Base-by-base conservation (phyloP, 2,329 filamentous ascomycete species). In the Mycogone perniciosa region DNA sequence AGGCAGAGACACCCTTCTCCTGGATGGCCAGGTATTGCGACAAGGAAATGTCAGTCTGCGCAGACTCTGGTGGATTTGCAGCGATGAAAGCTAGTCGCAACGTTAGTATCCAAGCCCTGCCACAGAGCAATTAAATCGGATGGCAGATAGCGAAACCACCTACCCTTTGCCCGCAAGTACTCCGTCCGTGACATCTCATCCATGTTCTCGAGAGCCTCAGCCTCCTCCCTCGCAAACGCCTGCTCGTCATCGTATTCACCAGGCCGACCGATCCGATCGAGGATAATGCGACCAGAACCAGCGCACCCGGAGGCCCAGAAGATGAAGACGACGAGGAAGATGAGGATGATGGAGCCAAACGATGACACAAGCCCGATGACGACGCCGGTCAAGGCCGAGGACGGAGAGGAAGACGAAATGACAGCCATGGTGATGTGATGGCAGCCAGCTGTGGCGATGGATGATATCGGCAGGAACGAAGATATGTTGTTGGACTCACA, bases 181-280 rank as follows among this genome's bases (percentile, higher is more conserved):
- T 99, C 93, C 37, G 85, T 85, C 66, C 89, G 77, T 64, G 91
- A 82, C 71, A 96, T 77, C 61, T 97, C 93, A 66, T 96, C 91
- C 93, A 99, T 99, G 52, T 81, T 80, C 74, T 95, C 92, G 67
- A 99, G 73, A 52, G 93, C 93, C 69, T 96, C 90, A 34, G 89
- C 90, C 80, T 99, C 93, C 68, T 97, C 93, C 64, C 88, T 84
- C 57, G 85, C 79, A 73, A 96, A 96, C 8, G 89, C 88, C 72
- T 97, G 92, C 69, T 97, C 93, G 71, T 99, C 93, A 67, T 99
- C 93, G 68, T 90, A 99, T 71, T 97, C 93, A 61, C 93, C 93
- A 1, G 93, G 93, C 54, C 92, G 80, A 42, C 90, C 90, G 67
- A 99, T 86, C 57, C 92, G 85, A 72, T 99, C 93, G 59, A 99